Evolutionary conservation across 768 basidiomycete species (phyloP), one percentile per base, ranked within the genome.

Genomic region (Phaeolepiota aurea): DNA sequence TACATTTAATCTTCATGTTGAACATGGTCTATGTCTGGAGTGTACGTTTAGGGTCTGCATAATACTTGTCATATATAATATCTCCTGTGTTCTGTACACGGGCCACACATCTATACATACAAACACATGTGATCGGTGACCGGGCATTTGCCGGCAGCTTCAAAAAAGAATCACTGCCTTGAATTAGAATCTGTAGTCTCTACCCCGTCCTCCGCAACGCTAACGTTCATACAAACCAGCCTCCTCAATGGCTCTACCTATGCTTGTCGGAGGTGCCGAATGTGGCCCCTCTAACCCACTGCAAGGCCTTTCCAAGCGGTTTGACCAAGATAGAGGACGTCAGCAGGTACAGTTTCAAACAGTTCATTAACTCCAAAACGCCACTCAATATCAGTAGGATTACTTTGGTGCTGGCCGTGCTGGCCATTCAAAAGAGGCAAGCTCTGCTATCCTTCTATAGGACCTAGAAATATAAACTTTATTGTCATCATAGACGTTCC

Each of bases 201-300:
- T n/a, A n/a, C n/a, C n/a, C n/a, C n/a, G n/a, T n/a, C n/a, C n/a
- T n/a, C n/a, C n/a, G n/a, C n/a, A n/a, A n/a, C n/a, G n/a, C n/a
- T n/a, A n/a, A n/a, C n/a, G n/a, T n/a, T n/a, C n/a, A n/a, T n/a
- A n/a, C n/a, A n/a, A n/a, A n/a, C n/a, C n/a, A n/a, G n/a, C n/a
- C n/a, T n/a, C n/a, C n/a, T n/a, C n/a, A 19, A 89, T 91, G 88
- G 80, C 87, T 4, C 68, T 92, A 20, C 82, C 87, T 37, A 74
- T 87, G 71, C 80, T 93, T 14, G 72, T 81, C 15, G 77, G 73
- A 34, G 79, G 79, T 31, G 69, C 86, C 1, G 87, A 90, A 32
- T 94, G 90, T 48, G 91, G 91, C 0, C 89, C 91, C 4, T 74
- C 76, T 1, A 94, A 91, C 56, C 79, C 88, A 9, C 60, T 94